phyloP scores from a whole-genome alignment of 2,329 filamentous ascomycete species.

The Ophiostoma sp. region DNA sequence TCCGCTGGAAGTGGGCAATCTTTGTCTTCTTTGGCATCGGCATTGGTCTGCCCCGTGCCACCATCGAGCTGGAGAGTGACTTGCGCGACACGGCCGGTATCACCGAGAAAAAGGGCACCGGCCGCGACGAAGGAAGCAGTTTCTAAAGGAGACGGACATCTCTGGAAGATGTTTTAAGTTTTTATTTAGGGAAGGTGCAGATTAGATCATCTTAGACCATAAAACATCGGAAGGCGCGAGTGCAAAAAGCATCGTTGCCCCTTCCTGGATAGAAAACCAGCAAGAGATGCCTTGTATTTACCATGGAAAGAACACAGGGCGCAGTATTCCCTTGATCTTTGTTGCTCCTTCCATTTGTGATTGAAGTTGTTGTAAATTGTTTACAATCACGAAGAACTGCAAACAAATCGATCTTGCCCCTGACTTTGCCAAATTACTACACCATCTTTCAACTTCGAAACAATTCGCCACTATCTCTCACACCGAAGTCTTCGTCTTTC shows the following conservation, averaged over 20 bases:
- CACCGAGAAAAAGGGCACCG: background rate
- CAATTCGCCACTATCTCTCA: background rate
- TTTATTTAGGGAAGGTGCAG: background rate
- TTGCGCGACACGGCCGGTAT: constrained; percentile 8
- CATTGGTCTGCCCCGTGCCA: constrained; percentile 60
- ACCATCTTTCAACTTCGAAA: background rate
- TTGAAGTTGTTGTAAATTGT: background rate
- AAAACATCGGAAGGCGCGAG: background rate
- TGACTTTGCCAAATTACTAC: background rate
- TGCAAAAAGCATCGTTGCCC: background rate
- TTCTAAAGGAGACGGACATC: background rate
- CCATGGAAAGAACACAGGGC: background rate
- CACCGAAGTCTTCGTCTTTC: background rate
- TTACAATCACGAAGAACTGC: background rate
- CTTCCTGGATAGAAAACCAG: background rate
- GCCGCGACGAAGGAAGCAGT: constrained; percentile 21
- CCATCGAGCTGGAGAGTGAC: constrained; percentile 64
- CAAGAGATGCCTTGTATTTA: background rate
- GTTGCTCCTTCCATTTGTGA: background rate
- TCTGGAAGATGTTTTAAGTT: too few species aligned
- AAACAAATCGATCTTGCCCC: background rate
- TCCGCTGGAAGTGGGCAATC: constrained; percentile 84
- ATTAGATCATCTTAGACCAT: background rate
- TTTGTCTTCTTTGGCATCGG: constrained; percentile 82
- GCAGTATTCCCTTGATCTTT: background rate